Evolutionary conservation across 768 basidiomycete genomes (phyloP), one percentile per base, ranked within the genome.

Genomic region (Agaricus sinodeliciosus): DNA sequence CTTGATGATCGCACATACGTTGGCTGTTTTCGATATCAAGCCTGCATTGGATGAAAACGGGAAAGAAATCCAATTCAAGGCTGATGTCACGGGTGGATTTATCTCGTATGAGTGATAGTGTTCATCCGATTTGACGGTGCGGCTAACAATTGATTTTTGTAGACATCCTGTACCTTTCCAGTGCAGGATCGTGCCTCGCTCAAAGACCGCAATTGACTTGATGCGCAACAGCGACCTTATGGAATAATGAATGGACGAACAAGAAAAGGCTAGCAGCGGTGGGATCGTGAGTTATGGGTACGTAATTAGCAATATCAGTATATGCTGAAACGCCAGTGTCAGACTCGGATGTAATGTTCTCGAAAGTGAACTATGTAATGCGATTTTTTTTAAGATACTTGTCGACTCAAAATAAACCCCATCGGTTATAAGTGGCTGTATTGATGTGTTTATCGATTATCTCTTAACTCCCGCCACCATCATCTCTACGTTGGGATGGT

Each of bases 11-110:
- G 55, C 63, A 0, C 63, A 57, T 11, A 41, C 60, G n/a, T 52
- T 67, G 19, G 55, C 61, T 15, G 63, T 60, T 3, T 67, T 58
- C 43, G 57, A 65, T 47, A 63, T 67, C 40, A 55, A 43, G 15
- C 55, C 64, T 8, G 58, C 60, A 9, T n/a, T 59, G n/a, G 63
- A 63, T 51, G 44, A 57, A 28, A 18, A 60, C 6, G 64, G 64
- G 9, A 60, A 59, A 2, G 49, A 55, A 2, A 43, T 63, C 8
- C 37, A 59, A 39, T 51, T 61, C n/a, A 58, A 57, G 28, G 41
- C 54, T 6, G 59, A 64, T 15, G 50, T 62, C 18, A 62, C 62
- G 3, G 58, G 49, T 25, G 62, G 60, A n/a, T 15, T 62, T n/a
- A 37, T 63, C 19, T 60, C 59, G 63, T 64, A 54, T 45, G 65